A percentile compares a stretch with the other conserved stretches of the same genome.
phyloP scores from a whole-genome alignment of 2,329 filamentous ascomycete species.

The Xylaria sp. region DNA sequence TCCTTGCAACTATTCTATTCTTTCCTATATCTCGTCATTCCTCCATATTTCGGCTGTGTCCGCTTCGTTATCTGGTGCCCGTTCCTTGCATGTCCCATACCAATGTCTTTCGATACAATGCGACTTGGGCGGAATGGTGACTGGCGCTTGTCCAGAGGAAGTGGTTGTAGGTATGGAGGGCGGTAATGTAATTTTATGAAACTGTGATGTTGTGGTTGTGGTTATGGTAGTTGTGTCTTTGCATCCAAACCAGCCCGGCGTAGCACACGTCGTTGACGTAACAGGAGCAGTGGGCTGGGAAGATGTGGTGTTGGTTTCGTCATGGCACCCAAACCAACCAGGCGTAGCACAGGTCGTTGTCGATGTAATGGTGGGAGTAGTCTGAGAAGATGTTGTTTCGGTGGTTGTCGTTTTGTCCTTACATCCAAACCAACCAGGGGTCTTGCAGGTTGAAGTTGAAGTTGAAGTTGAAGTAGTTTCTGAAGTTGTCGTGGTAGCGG shows the following conservation, averaged over 20 bases:
- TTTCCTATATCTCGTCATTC: slow-evolving; percentile 44
- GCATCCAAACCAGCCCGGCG: slow-evolving; percentile 71
- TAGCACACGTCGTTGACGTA: slow-evolving; percentile 61
- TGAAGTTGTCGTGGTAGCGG: slow-evolving; percentile 57
- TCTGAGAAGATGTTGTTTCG: slow-evolving; percentile 55
- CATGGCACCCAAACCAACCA: slow-evolving; percentile 67
- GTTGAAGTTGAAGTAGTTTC: slow-evolving; percentile 49
- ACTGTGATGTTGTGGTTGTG: slow-evolving; percentile 35
- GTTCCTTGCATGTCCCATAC: slow-evolving; percentile 46
- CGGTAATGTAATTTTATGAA: slow-evolving; percentile 45
- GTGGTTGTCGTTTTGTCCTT: slow-evolving; percentile 68
- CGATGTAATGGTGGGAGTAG: slow-evolving; percentile 52
- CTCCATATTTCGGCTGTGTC: slow-evolving; percentile 30
- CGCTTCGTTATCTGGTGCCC: slow-evolving; percentile 29
- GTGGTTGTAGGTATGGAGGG: slow-evolving; percentile 40
- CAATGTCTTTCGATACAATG: slow-evolving; percentile 45
- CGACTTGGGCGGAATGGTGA: slow-evolving; percentile 31
- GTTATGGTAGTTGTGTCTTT: slow-evolving; percentile 60
- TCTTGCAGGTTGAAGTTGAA: slow-evolving; percentile 68
- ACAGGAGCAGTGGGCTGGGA: slow-evolving; percentile 56
- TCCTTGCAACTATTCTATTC: neutral
- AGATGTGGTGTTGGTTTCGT: slow-evolving; percentile 62
- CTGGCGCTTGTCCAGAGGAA: slow-evolving; percentile 29
- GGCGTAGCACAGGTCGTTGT: slow-evolving; percentile 42
- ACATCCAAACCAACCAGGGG: slow-evolving; percentile 75